Conservation (phyloP, 129 eudicot species). For the Saussurea involucrata region DNA sequence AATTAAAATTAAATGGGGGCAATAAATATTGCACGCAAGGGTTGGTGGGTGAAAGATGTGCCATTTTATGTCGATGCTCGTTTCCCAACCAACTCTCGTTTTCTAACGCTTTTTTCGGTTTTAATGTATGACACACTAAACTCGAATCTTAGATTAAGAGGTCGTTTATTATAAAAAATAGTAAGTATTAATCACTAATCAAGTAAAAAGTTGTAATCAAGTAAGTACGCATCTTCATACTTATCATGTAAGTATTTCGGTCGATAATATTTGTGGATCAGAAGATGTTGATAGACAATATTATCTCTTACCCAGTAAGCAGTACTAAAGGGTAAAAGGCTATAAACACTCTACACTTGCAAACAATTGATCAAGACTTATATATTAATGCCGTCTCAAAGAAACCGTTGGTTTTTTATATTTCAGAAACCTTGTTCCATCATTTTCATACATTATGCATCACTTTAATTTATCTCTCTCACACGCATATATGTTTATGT, state of each 20-base stretch:
- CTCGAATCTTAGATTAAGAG: neutral
- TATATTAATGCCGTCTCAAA: neutral
- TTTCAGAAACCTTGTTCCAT: neutral
- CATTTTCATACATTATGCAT: too few relatives aligned
- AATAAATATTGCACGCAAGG: neutral
- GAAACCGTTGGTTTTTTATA: neutral
- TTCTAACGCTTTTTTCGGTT: neutral
- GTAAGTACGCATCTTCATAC: neutral
- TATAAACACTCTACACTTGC: neutral
- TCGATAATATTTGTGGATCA: neutral
- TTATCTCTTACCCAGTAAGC: neutral
- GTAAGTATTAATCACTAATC: neutral
- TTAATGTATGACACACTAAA: neutral
- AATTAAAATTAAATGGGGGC: neutral
- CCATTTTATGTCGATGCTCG: neutral
- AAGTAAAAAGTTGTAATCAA: neutral
- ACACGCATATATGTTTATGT: too few relatives aligned
- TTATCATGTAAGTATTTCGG: neutral
- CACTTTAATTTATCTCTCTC: neutral
- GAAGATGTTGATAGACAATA: neutral
- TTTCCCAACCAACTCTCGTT: neutral
- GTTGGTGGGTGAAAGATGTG: neutral
- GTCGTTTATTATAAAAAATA: neutral
- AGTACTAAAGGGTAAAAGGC: neutral
- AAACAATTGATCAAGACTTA: neutral